A percentile compares a stretch with the other conserved stretches of the same genome.
These are phyloP conservation scores for Aegilops umbellulata DNA, from an alignment of 176 grass and related monocot genomes.

Conservation along the genomic window DNA sequence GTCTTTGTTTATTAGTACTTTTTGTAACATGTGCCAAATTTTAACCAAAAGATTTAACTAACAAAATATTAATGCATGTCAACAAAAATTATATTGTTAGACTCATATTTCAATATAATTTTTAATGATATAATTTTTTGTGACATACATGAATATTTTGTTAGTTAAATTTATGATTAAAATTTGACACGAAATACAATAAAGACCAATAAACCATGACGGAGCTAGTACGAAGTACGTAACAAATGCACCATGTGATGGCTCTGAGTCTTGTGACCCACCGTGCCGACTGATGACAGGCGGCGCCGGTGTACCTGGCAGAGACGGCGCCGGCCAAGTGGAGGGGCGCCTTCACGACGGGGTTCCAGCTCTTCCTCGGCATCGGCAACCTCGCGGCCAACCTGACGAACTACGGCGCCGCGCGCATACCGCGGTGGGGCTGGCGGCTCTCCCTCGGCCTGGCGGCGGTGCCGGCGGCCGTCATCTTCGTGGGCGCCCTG, in stretches of 20 bases:
- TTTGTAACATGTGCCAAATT: no score
- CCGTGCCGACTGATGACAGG: slow-evolving; percentile 41
- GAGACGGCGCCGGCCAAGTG: slow-evolving; percentile 62
- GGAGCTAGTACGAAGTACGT: neutral
- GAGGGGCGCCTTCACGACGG: slow-evolving; percentile 62
- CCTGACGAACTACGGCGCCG: slow-evolving; percentile 56
- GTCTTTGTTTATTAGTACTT: no score
- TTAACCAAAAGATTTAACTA: no score
- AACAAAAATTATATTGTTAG: no score
- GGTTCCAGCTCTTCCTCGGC: slow-evolving; percentile 68
- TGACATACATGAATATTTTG: no score
- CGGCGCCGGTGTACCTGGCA: slow-evolving; percentile 67
- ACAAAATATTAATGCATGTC: no score
- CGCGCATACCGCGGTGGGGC: slow-evolving; percentile 46
- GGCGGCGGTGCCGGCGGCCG: slow-evolving; percentile 41
- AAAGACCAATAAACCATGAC: no score
- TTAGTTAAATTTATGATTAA: no score
- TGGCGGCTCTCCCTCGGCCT: slow-evolving; percentile 72
- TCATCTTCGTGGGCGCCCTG: slow-evolving; percentile 42
- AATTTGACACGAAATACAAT: no score
- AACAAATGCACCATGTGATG: neutral
- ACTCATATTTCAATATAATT: no score
- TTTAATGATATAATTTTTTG: no score
- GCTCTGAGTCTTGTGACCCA: neutral
- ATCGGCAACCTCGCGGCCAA: slow-evolving; percentile 57